phyloP scores from a whole-genome alignment of 2,329 filamentous ascomycete species.

The Fusarium albosuccineum region DNA sequence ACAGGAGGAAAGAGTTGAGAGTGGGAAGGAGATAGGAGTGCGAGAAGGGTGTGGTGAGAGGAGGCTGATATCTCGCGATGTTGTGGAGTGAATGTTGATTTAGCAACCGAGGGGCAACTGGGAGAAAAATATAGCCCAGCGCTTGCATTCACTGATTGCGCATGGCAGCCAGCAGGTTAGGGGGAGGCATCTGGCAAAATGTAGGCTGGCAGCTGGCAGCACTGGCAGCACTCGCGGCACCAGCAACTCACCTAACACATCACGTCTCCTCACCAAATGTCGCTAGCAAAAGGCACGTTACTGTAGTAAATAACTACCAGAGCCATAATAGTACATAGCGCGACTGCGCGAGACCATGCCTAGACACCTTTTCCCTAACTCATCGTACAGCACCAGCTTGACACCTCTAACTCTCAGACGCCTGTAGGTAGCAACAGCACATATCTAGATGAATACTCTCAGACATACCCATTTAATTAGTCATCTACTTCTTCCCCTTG shows the following conservation, averaged over 20 bases:
- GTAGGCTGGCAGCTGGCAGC: constrained; percentile 6
- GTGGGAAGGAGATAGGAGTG: neutral
- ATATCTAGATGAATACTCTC: constrained; percentile 24
- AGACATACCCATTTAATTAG: constrained; percentile 12
- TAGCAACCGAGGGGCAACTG: neutral
- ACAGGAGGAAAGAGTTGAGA: neutral
- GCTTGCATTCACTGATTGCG: too few species aligned
- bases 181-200: too few species aligned
- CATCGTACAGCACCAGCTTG: constrained; percentile 18
- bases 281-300: neutral
- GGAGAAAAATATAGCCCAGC: too few species aligned
- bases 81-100: constrained; percentile 3
- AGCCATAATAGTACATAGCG: constrained; percentile 24
- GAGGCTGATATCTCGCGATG: neutral
- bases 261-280: neutral
- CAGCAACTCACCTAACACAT: neutral
- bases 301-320: neutral
- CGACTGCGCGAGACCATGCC: constrained; percentile 16
- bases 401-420: constrained; percentile 4
- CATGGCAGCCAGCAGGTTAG: too few species aligned
- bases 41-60: neutral
- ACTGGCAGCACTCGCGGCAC: constrained; percentile 4
- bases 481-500: constrained; percentile 61
- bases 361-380: constrained; percentile 27
- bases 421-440: constrained; percentile 15